Evolutionary conservation across 768 basidiomycete species (phyloP), one percentile per base, ranked within the genome.

Genomic region (Tricholoma matsutake): DNA sequence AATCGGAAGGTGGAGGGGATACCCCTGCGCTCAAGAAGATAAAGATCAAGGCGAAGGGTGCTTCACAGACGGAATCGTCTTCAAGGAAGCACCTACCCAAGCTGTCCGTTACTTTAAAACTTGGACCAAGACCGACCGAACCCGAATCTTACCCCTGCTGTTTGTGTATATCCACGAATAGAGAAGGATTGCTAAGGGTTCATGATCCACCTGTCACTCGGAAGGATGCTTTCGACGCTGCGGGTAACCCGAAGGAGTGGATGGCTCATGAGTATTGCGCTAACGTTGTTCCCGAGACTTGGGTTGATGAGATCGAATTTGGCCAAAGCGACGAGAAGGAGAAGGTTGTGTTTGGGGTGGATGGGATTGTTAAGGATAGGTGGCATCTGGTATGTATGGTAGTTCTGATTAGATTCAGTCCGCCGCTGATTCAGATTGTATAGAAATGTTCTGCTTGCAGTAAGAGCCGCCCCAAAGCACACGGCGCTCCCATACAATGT

Each of bases 381-480:
- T 99, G 97, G 97, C 89, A 88, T 69, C 69, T 98, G 77, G 96
- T 96, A 68, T 57, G 87, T 77, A 6, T 57, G 32, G n/a, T 25
- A 61, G 55, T 20, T 58, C 31, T 18, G 52, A 20, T 28, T 37
- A 22, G 58, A 34, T 22, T 57, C 31, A n/a, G 61, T 47, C 54
- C 22, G 35, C 51, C 45, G 58, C 61, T 20, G 57, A 54, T 32
- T 56, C 29, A 49, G 20, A 39, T 10, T 43, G 9, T 57, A 1
- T 63, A 98, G 94, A 97, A 96, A 89, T 99, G 96, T 72, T 83
- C 87, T 6, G 84, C 87, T 0, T 98, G 96, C 71, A 79, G 81
- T n/a, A 92, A 87, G 71, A 81, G 76, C 45, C 80, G 81, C 34
- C 72, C 78, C 10, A 91, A 88, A 67, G 78, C 76, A 0, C 92